Evolutionary conservation across 2,329 filamentous ascomycete species (phyloP), one percentile per base, ranked within the genome.

Genomic region (Xylariaceae sp.): DNA sequence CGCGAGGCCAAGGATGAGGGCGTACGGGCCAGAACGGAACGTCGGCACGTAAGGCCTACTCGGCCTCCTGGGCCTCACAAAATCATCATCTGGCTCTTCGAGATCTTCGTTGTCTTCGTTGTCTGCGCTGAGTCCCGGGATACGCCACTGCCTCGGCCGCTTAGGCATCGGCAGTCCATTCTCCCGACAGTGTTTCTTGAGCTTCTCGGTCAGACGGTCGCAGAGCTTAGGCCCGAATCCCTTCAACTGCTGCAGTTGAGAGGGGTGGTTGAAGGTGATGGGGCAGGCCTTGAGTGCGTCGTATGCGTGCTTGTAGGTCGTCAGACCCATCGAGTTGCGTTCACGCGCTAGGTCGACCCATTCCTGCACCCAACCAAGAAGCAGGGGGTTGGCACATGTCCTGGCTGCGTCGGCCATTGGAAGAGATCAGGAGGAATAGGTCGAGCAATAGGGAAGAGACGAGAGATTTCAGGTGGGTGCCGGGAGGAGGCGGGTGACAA

Each of bases 221-320:
- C 86, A 90, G 13, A 92, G 76, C 65, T 87, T 90, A 0, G 84
- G 82, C 0, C 90, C 90, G 60, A 92, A 85, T 0, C 88, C 88
- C 61, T 85, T 85, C n/a, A 94, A 79, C 65, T 87, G 82, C 66
- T 86, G 81, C 1, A 89, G 82, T 74, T 92, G 83, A 4, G 86
- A 85, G 2, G 90, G 89, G 70, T 94, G 90, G 15, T 82, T 76
- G 65, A 91, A 89, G 1, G 75, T 74, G 45, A 90, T 76, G 0
- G 90, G 89, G 64, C 89, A 92, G 10, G 83, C 83, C 73, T 87
- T 89, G 72, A 94, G 82, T 2, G 89, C 88, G 59, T 90, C 82
- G 68, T 90, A 90, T 0, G 90, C 90, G 66, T 87, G 85, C 64
- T 84, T 88, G 72, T 92, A 93, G 0, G 83, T 86, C n/a, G 80